Evolutionary conservation across 495 filamentous ascomycete genomes (phyloP).

Genomic region (Pseudoneurospora amorphoporcata): DNA sequence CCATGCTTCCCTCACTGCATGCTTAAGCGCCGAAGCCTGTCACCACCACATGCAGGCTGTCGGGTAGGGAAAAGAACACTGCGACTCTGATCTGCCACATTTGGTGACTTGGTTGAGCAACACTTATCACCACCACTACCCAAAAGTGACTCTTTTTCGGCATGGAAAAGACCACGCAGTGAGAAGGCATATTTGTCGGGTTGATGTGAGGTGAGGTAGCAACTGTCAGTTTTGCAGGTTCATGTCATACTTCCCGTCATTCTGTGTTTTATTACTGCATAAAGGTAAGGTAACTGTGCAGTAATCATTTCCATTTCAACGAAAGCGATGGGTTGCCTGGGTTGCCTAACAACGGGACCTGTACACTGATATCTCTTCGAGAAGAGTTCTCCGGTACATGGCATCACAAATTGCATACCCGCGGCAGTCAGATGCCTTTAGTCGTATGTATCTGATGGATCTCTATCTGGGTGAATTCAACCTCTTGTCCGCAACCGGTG

Average conservation of each 20-base stretch:
- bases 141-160: neutral
- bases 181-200: neutral
- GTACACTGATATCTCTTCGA: neutral
- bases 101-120: neutral
- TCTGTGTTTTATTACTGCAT: neutral
- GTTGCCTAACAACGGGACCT: neutral
- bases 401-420: neutral
- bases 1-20: slow-evolving; percentile 9
- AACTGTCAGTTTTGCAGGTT: neutral
- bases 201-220: neutral
- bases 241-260: neutral
- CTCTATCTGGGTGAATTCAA: neutral
- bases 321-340: neutral
- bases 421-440: neutral
- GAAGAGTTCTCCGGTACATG: neutral
- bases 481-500: neutral
- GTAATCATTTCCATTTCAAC: neutral
- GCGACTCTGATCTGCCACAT: neutral
- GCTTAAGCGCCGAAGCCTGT: slow-evolving; percentile 28
- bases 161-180: neutral
- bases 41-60: slow-evolving; percentile 21
- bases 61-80: slow-evolving; percentile 5
- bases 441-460: neutral
- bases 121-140: neutral
- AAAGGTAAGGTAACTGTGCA: neutral